Conservation (phyloP, 371 early-diverging fungal genomes). For the Zopfochytrium polystomum region DNA sequence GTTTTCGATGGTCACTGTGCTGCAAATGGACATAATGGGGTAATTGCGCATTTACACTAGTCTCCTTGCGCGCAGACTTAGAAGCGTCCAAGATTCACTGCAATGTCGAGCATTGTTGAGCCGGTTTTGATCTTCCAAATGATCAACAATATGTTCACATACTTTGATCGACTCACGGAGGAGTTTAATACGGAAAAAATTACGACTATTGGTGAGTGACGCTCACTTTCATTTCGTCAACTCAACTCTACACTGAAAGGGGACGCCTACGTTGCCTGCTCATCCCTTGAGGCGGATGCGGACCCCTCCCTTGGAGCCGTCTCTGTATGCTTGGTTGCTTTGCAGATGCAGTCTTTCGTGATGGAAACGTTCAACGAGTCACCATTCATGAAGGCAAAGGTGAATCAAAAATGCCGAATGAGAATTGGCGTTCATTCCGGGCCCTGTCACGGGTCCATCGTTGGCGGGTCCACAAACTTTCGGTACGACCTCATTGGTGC, state of each 20-base stretch:
- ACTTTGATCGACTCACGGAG: conserved; percentile 39
- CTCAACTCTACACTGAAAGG: conserved; percentile 17
- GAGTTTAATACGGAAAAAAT: conserved; percentile 38
- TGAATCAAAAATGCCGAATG: conserved; percentile 34
- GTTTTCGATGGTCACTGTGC: too few relatives aligned
- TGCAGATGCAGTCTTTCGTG: conserved; percentile 46
- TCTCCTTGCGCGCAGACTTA: not conserved
- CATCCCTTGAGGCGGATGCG: too few relatives aligned
- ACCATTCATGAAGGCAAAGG: conserved; percentile 24
- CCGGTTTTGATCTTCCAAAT: conserved; percentile 42
- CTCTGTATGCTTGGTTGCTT: conserved; percentile 39
- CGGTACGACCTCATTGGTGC: conserved; percentile 45
- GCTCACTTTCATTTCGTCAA: conserved; percentile 42
- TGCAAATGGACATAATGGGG: conserved; percentile 50
- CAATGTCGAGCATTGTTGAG: conserved; percentile 42
- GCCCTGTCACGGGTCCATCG: conserved; percentile 40
- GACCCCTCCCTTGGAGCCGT: conserved; percentile 33
- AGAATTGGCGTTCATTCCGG: conserved; percentile 44
- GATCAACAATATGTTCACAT: conserved; percentile 44
- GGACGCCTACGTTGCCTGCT: too few relatives aligned
- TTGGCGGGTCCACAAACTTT: conserved; percentile 47
- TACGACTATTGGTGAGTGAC: conserved; percentile 45
- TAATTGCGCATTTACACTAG: conserved; percentile 7
- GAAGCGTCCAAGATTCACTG: conserved; percentile 34
- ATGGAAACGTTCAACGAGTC: conserved; percentile 33